Base-by-base conservation (phyloP, 805 yeast species). In the Metschnikowia continentalis region DNA sequence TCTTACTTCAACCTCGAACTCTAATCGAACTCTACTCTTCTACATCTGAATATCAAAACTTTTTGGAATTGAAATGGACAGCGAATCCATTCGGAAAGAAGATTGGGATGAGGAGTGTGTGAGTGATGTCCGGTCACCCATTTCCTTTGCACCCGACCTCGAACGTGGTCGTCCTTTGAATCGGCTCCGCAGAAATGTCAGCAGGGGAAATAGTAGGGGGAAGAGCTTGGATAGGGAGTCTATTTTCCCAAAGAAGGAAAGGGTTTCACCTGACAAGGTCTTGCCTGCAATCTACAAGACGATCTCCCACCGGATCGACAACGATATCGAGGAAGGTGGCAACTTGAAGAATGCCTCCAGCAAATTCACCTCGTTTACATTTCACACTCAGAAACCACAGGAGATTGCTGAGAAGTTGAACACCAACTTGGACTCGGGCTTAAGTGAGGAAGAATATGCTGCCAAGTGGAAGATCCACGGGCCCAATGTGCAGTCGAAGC, bases 281-380 rank as follows among this genome's bases (percentile, higher is more conserved):
- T 59, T 72, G 42, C 77, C 77, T 6, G 65, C 70, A 5, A 57
- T 68, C 45, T 73, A 68, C 62, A 70, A 63, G 46, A 67, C 77
- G 0, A 61, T 72, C 8, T 70, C 75, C 30, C 71, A 71, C 55
- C 65, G 59, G 20, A 49, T 54, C 19, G 50, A 50, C 3, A 47
- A 30, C 15, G 50, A 53, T 36, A 47, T 48, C 37, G 49, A 42
- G 49, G 47, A 50, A 10, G 42, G 42, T 6, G 13, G 13, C n/a
- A 44, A 35, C 26, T 10, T 19, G 5, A 35, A 35, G 23, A 44
- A 23, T 14, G 33, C 49, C 32, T 63, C 56, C 2, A 54, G 50
- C 26, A 52, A 58, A 23, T 68, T 73, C 38, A 51, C 64, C 13
- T 57, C 58, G 8, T 58, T 59, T 22, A 65, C 66, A 6, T 71